phyloP scores from a whole-genome alignment of 345 rosid genomes.

The Raphanus sativus region DNA sequence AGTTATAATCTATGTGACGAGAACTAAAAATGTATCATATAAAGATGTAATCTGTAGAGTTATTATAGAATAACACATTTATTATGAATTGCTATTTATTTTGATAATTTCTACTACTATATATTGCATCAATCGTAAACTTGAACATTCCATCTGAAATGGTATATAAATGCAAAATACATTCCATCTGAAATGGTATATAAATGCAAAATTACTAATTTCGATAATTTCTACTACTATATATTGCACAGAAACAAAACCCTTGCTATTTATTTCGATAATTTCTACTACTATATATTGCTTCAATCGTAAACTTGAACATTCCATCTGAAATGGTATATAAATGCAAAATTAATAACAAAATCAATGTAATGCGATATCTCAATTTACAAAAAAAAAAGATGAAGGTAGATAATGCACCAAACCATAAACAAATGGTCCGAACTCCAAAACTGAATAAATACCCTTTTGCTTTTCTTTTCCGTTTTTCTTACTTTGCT shows the following conservation, averaged over 20 bases:
- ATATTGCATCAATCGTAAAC: conserved; percentile 2
- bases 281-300: background rate
- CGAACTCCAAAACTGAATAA: conserved; percentile 22
- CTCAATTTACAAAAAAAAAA: background rate
- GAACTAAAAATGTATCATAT: background rate
- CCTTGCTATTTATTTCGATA: background rate
- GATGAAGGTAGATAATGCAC: conserved; percentile 2
- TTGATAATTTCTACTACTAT: background rate
- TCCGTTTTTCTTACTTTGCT: background rate
- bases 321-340: background rate
- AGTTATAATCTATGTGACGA: background rate
- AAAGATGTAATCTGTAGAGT: background rate
- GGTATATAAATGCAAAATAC: background rate
- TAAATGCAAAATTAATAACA: background rate
- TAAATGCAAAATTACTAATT: background rate
- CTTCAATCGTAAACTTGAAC: conserved; percentile 3
- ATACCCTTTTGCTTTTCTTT: conserved; percentile 18
- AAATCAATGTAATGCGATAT: conserved; percentile 9
- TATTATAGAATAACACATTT: background rate
- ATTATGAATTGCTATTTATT: background rate
- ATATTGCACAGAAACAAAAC: too few species aligned
- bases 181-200: background rate
- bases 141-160: background rate
- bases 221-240: too few species aligned
- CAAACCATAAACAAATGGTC: conserved; percentile 17